Evolutionary conservation across 2,329 filamentous ascomycete genomes (phyloP), one percentile per base, ranked within the genome.

Genomic region (Cladosporium sp.): DNA sequence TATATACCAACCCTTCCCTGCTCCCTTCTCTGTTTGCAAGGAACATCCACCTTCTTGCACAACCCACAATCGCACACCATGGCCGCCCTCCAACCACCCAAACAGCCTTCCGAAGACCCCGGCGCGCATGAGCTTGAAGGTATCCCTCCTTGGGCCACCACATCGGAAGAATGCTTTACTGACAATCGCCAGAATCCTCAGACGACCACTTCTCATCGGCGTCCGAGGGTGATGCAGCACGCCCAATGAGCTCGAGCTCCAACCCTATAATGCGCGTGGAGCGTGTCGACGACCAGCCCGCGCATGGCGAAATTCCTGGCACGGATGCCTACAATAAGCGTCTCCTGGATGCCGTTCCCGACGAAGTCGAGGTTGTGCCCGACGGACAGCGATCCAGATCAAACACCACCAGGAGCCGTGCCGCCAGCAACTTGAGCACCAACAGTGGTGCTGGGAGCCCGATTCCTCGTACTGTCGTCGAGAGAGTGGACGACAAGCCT

Each of bases 161-260:
- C 47, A 36, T 5, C 7, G 3, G 30, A 17, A 22, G n/a, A 34
- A 15, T 15, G 15, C 15, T 22, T 3, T n/a, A n/a, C 51, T 55
- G 6, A 43, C 39, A 20, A 12, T 6, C 8, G 22, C 9, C 36
- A 69, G 72, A 75, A 70, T 76, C 71, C 49, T 81, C 80, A 40
- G 80, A 80, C 59, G 85, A 87, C 62, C 82, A 87, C 72, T 88
- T 87, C 71, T 86, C 84, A 49, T 85, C 87, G 68, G 85, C 85
- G 59, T 83, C 79, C 43, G 85, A 87, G 75, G 84, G 83, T 65
- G 73, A 73, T 47, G 61, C 65, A 34, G 64, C 62, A 38, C 60
- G 63, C 38, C 62, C 70, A 71, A 66, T 67, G 63, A 67, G 67
- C 70, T 59, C 64, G 65, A 61, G 73, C 70, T 63, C 70, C 67